Base-by-base conservation (phyloP, 176 grass and related monocot genomes). In the Zoysia pacifica region DNA sequence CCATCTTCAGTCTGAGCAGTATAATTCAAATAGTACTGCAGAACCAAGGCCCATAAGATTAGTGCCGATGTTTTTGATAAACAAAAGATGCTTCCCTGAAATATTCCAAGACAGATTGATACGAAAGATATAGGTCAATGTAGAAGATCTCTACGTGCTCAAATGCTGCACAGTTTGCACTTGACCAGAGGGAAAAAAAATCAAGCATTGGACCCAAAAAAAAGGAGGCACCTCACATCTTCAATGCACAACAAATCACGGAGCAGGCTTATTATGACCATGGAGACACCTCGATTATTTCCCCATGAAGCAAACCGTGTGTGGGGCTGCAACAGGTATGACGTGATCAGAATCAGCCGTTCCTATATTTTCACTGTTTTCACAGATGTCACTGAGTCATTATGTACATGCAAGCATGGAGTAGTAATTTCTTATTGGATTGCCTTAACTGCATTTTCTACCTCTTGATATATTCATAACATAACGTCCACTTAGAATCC, bases 81-180 rank as follows among this genome's bases (percentile, higher is more conserved):
- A 68, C 44, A 58, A 68, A 14, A 81, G 60, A 74, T 82, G 79
- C 73, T 82, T 78, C 78, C 53, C 78, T 72, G 67, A 62, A 82
- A 79, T 82, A 89, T 89, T 86, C 87, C 73, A 68, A 67, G 15
- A 62, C 38, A 82, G 74, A 68, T 74, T 85, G 72, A 78, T 86
- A 77, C 71, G 71, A 11, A 82, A 73, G 67, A 73, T 68, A 70
- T 71, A 45, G 20, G 73, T 68, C 87, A 69, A 68, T 86, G 40
- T 89, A 78, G 82, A 85, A 82, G 79, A 89, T 89, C 79, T 86
- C 54, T 77, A 68, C 51, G 73, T 61, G 5, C 69, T 82, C 52
- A 62, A 62, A 67, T 73, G 45, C 20, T 70, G 53, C 72, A 81
- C 73, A 72, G 54, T 82, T 77, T 73, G 78, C 67, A 73, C 59